phyloP scores from a whole-genome alignment of 1,284 basidiomycete species.

The Boletellus dicymbophilus region DNA sequence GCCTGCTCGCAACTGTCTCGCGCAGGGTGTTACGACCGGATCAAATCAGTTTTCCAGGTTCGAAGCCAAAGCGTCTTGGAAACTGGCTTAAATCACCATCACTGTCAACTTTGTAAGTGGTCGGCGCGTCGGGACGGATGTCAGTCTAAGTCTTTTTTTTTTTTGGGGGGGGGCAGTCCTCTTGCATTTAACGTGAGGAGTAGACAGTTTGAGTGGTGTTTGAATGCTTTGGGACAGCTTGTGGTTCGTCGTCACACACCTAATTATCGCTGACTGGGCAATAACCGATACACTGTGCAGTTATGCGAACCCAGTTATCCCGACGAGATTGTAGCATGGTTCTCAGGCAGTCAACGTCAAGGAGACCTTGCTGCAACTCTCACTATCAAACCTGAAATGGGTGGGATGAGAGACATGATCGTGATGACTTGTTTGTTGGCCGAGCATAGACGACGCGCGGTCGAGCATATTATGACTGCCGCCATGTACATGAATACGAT shows the following conservation, averaged over 20 bases:
- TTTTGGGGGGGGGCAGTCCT: no score
- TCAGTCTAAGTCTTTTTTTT: background rate
- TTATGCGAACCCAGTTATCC: constrained; percentile 12
- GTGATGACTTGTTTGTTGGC: constrained; percentile 26
- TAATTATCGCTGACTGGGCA: background rate
- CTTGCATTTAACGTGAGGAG: constrained; percentile 9
- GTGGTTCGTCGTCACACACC: constrained; percentile 13
- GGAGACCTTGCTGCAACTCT: constrained; percentile 3
- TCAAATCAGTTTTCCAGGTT: constrained; percentile 16
- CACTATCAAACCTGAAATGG: constrained; percentile 14
- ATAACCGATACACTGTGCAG: constrained; percentile 3
- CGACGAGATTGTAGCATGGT: constrained; percentile 9
- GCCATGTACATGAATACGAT: background rate
- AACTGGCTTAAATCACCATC: constrained; percentile 18
- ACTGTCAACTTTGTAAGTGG: constrained; percentile 17
- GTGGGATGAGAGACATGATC: constrained; percentile 14
- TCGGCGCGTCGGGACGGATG: background rate
- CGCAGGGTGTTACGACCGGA: constrained; percentile 16
- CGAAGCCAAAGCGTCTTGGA: constrained; percentile 5
- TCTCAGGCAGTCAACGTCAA: constrained; percentile 9
- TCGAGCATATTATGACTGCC: background rate
- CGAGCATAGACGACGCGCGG: constrained; percentile 10
- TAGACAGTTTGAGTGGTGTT: constrained; percentile 20
- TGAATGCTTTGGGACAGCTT: constrained; percentile 2
- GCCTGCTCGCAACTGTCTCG: constrained; percentile 19